These are phyloP conservation scores for Vaccinium vitisidaea DNA, from an alignment of 148 eudicot species.

Conservation along the genomic window DNA sequence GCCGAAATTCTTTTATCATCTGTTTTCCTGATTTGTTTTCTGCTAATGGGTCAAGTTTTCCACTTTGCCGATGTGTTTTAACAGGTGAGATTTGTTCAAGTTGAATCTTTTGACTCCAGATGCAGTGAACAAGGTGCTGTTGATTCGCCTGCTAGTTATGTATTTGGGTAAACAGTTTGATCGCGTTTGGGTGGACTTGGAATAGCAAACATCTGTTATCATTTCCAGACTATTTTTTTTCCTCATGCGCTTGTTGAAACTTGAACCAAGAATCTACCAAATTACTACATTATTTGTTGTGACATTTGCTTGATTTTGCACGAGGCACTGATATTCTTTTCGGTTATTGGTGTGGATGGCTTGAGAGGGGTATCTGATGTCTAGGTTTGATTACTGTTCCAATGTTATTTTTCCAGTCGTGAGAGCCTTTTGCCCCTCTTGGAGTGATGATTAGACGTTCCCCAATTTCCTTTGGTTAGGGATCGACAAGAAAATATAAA, in stretches of 20 bases:
- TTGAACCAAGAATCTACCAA: neutral
- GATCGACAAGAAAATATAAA: neutral
- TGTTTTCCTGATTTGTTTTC: neutral
- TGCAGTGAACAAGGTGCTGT: neutral
- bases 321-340: neutral
- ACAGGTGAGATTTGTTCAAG: neutral
- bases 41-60: neutral
- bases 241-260: neutral
- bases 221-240: neutral
- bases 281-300: neutral
- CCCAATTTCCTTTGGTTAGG: neutral
- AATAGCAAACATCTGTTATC: neutral
- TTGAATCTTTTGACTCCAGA: neutral
- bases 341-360: neutral
- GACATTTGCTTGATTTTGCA: neutral
- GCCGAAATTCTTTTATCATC: neutral
- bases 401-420: neutral
- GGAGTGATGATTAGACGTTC: no score
- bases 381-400: neutral
- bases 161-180: neutral
- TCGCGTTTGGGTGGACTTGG: conserved; percentile 7
- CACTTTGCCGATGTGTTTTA: neutral
- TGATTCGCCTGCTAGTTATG: neutral
- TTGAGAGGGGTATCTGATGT: neutral
- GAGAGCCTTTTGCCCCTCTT: no score